These are phyloP conservation scores for Sporothrix protearum DNA, from an alignment of 2,329 filamentous ascomycete species.

Conservation along the genomic window DNA sequence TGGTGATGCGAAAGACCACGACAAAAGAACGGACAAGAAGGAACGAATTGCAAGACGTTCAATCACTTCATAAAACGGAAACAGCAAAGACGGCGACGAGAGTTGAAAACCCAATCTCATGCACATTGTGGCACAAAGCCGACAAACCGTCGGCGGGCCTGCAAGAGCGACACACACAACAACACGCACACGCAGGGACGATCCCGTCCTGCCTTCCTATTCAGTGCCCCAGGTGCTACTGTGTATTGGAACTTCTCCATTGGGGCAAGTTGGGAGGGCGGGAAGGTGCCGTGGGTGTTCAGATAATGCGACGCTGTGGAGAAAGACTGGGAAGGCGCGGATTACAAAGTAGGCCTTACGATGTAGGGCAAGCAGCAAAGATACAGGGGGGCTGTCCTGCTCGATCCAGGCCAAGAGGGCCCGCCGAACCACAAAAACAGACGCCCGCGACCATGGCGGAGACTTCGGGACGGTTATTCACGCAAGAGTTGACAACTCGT, in stretches of 20 bases:
- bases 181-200: background rate
- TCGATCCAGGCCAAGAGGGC: background rate
- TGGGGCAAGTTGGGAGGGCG: constrained; percentile 3
- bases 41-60: background rate
- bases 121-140: background rate
- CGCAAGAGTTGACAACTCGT: background rate
- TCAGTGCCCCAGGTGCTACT: background rate
- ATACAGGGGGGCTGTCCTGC: background rate
- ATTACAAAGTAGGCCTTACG: background rate
- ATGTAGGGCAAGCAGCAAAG: background rate
- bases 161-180: background rate
- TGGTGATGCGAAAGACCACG: background rate
- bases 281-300: constrained; percentile 12
- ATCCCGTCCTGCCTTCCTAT: constrained; percentile 16
- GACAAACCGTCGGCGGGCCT: background rate
- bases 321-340: constrained; percentile 9
- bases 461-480: background rate
- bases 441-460: background rate
- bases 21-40: background rate
- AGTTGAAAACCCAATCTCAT: background rate
- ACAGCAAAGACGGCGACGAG: background rate
- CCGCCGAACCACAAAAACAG: background rate
- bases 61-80: background rate
- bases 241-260: constrained; percentile 11
- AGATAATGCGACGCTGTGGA: constrained; percentile 18